Percentiles rank a stretch among this genome's conserved stretches.
These are phyloP conservation scores for Syzygium syzygioides DNA, from an alignment of 441 rosid genomes.

Conservation along the genomic window DNA sequence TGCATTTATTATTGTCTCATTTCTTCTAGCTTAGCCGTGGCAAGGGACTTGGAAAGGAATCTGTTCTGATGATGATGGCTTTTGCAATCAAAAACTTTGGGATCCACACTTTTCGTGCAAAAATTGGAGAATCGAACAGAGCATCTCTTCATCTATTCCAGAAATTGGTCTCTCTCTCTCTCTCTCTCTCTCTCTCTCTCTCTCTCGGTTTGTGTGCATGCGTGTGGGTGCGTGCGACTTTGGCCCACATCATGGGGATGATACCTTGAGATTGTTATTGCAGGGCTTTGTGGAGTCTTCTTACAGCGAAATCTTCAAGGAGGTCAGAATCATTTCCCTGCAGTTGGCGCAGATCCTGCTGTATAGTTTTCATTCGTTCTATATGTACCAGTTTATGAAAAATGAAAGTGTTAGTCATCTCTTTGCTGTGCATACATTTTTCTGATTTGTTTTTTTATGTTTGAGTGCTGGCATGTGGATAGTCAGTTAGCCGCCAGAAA, in stretches of 20 bases:
- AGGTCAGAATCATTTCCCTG: slow-evolving; percentile 37
- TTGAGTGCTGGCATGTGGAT: background rate
- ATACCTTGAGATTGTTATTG: slow-evolving; percentile 7
- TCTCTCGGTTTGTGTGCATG: background rate
- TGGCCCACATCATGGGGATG: slow-evolving; percentile 1
- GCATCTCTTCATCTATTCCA: slow-evolving; percentile 65
- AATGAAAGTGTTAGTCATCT: background rate
- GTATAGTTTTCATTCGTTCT: background rate
- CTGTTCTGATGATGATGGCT: slow-evolving; percentile 85
- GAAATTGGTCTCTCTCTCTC: slow-evolving; percentile 54
- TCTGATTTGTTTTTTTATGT: background rate
- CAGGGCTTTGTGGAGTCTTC: slow-evolving; percentile 73
- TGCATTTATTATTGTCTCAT: slow-evolving; percentile 13
- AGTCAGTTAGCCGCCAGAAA: background rate
- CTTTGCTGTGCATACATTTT: background rate
- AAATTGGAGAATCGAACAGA: slow-evolving; percentile 79
- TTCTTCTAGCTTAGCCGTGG: slow-evolving; percentile 76
- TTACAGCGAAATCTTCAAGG: slow-evolving; percentile 64
- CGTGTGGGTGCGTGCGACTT: background rate
- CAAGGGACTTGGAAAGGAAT: slow-evolving; percentile 85
- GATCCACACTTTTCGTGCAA: slow-evolving; percentile 57
- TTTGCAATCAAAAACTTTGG: slow-evolving; percentile 57
- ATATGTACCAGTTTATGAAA: background rate
- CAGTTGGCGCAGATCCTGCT: background rate
- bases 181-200: slow-evolving; percentile 3